phyloP scores from a whole-genome alignment of 441 rosid genomes.

The Daphne laureola region DNA sequence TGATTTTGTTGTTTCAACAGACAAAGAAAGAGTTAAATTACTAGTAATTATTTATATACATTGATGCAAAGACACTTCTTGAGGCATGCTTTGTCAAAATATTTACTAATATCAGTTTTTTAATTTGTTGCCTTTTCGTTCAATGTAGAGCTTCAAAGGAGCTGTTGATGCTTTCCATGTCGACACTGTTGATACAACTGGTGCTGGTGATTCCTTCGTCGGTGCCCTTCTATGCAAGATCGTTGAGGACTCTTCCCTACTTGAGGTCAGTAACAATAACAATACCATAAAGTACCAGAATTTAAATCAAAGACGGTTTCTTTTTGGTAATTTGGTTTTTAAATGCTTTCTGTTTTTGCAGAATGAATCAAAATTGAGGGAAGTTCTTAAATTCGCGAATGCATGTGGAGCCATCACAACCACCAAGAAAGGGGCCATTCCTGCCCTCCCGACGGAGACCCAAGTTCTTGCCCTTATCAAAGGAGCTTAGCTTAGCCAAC shows the following conservation, averaged over 20 bases:
- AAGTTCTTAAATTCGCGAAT: slow-evolving; percentile 63
- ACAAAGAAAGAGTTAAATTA: no score
- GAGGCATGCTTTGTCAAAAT: no score
- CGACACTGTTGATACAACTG: slow-evolving; percentile 80
- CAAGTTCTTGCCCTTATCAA: slow-evolving; percentile 48
- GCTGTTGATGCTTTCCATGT: slow-evolving; percentile 72
- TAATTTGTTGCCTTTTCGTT: background rate
- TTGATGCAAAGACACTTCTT: no score
- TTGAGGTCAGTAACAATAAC: slow-evolving; percentile 38
- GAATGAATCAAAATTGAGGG: slow-evolving; percentile 70
- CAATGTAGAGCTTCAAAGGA: slow-evolving; percentile 65
- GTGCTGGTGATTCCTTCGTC: slow-evolving; percentile 89
- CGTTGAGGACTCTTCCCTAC: slow-evolving; percentile 58
- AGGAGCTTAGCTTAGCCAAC: slow-evolving; percentile 16
- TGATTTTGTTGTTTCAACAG: no score
- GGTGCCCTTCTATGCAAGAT: slow-evolving; percentile 84
- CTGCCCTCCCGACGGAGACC: slow-evolving; percentile 66
- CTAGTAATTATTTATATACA: no score
- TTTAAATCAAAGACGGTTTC: no score
- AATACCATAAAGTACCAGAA: background rate
- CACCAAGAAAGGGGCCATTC: slow-evolving; percentile 91
- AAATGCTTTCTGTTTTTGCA: slow-evolving; percentile 13
- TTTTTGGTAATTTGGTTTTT: no score
- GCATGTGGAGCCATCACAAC: slow-evolving; percentile 98
- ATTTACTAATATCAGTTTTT: background rate